These are phyloP conservation scores for Cucumis sativus DNA, from an alignment of 306 rosid genomes.

Conservation along the genomic window Cucumber_9930_V3 NC_026658.2:9689501-9690000, in stretches of 20 bases:
- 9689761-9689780: too few relatives aligned
- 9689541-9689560: not conserved
- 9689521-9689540: not conserved
- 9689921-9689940: too few relatives aligned
- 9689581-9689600: not conserved
- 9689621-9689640: conserved; percentile 1
- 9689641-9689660: not conserved
- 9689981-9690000: too few relatives aligned
- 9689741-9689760: not conserved
- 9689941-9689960: too few relatives aligned
- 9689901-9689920: too few relatives aligned
- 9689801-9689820: too few relatives aligned
- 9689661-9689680: not conserved
- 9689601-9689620: not conserved
- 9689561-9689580: not conserved
- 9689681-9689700: not conserved
- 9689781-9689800: too few relatives aligned
- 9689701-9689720: not conserved
- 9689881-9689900: too few relatives aligned
- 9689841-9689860: too few relatives aligned
- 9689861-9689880: too few relatives aligned
- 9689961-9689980: too few relatives aligned
- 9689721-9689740: not conserved
- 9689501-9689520: not conserved
- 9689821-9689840: too few relatives aligned